Evolutionary conservation across 305 asterid species (phyloP).

Genomic region (Solanum hybrid): DNA sequence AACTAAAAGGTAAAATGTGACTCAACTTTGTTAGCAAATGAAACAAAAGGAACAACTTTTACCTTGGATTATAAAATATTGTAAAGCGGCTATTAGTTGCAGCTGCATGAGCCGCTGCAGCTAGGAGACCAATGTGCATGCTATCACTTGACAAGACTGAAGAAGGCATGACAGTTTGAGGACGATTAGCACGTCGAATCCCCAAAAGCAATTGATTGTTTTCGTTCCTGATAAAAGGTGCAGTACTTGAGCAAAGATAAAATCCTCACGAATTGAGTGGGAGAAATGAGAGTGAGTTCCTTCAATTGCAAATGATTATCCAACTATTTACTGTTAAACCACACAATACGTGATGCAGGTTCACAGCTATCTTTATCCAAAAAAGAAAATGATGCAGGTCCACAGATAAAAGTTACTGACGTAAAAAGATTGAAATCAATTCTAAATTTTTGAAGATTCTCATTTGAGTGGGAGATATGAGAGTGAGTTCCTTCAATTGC

Average conservation of each 20-base stretch:
- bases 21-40: neutral
- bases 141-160: slow-evolving; percentile 94
- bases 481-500: neutral
- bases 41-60: neutral
- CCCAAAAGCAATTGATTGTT: slow-evolving; percentile 84
- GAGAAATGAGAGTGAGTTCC: neutral
- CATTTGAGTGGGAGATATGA: neutral
- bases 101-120: slow-evolving; percentile 97
- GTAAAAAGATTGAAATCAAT: neutral
- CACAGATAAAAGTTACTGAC: neutral
- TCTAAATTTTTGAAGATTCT: neutral
- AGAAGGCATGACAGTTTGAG: slow-evolving; percentile 92
- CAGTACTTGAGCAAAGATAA: neutral
- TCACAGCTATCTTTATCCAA: neutral
- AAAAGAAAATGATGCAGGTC: neutral
- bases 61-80: slow-evolving; percentile 94
- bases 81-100: slow-evolving; percentile 94
- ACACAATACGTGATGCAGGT: neutral
- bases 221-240: slow-evolving; percentile 59
- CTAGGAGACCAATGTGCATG: slow-evolving; percentile 98
- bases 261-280: neutral
- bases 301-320: neutral
- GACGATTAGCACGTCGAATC: slow-evolving; percentile 85
- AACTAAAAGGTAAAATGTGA: neutral
- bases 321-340: neutral